Evolutionary conservation across 768 basidiomycete genomes (phyloP).

Genomic region (Panaeolus papilionaceus): DNA sequence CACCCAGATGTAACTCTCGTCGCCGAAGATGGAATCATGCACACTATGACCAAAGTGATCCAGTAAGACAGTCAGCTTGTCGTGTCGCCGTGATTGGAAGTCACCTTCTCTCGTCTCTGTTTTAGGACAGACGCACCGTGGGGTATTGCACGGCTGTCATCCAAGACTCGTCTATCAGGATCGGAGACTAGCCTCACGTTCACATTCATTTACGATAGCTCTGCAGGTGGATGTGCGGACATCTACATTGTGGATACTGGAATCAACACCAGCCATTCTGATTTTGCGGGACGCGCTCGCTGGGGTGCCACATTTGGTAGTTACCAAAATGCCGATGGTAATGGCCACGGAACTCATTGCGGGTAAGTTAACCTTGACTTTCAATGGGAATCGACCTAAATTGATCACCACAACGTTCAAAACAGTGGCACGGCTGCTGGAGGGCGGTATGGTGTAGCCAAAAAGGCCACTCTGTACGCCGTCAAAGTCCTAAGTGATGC

Average conservation of each 20-base stretch:
- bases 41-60: neutral
- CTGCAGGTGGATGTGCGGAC: conserved; percentile 27
- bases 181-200: neutral
- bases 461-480: conserved; percentile 29
- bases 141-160: too few relatives aligned
- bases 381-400: too few relatives aligned
- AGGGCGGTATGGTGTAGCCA: conserved; percentile 23
- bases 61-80: too few relatives aligned
- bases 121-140: neutral
- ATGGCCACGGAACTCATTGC: too few relatives aligned
- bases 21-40: conserved; percentile 38
- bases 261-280: conserved; percentile 27
- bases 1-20: conserved; percentile 34
- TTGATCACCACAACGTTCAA: too few relatives aligned
- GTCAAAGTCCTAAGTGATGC: conserved; percentile 32
- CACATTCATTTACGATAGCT: neutral
- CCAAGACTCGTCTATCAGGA: too few relatives aligned
- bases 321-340: too few relatives aligned
- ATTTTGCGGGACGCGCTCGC: conserved; percentile 30
- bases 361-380: too few relatives aligned
- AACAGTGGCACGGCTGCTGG: conserved; percentile 25
- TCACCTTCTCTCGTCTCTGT: too few relatives aligned
- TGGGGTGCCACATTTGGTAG: too few relatives aligned
- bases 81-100: too few relatives aligned
- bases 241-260: conserved; percentile 34